Percentiles rank a stretch among this genome's conserved stretches.
Conservation (phyloP, 2,329 filamentous ascomycete genomes). For the Hymenoscyphus albidus region DNA sequence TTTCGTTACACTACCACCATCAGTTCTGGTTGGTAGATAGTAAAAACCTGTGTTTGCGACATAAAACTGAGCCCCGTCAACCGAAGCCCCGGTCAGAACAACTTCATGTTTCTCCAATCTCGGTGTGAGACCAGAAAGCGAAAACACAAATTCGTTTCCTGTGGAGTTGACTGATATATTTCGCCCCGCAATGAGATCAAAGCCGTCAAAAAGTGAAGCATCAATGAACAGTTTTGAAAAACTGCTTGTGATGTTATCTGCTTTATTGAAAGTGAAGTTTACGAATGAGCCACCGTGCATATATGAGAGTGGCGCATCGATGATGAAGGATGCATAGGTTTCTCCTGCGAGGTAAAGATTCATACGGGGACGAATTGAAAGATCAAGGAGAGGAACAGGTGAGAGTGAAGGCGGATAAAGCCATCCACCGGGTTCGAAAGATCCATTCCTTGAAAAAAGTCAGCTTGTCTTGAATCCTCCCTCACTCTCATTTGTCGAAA, state of each 20-base stretch:
- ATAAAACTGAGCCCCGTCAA: constrained; percentile 34
- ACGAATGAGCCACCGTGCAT: constrained; percentile 35
- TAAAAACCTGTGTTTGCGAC: constrained; percentile 37
- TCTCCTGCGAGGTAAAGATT: constrained; percentile 44
- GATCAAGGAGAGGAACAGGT: constrained; percentile 37
- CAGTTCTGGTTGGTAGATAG: constrained; percentile 39
- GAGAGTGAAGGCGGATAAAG: constrained; percentile 38
- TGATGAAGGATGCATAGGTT: constrained; percentile 38
- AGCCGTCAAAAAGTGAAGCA: constrained; percentile 29
- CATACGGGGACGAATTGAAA: constrained; percentile 42
- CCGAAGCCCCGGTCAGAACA: constrained; percentile 33
- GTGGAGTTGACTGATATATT: constrained; percentile 37
- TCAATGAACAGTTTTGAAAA: constrained; percentile 25
- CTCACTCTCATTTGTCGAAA: neutral
- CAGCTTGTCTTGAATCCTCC: neutral
- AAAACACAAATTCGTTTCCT: constrained; percentile 36
- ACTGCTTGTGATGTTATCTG: constrained; percentile 20
- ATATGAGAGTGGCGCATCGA: constrained; percentile 40
- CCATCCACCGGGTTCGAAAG: constrained; percentile 46
- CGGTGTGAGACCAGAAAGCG: constrained; percentile 30
- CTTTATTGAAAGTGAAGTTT: constrained; percentile 24
- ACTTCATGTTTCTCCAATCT: constrained; percentile 37
- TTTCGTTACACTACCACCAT: constrained; percentile 42
- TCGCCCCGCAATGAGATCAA: constrained; percentile 24
- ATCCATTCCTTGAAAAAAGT: constrained; percentile 38